Evolutionary conservation across 2,329 filamentous ascomycete genomes (phyloP).

Genomic region (Sporothrix variecibatus): DNA sequence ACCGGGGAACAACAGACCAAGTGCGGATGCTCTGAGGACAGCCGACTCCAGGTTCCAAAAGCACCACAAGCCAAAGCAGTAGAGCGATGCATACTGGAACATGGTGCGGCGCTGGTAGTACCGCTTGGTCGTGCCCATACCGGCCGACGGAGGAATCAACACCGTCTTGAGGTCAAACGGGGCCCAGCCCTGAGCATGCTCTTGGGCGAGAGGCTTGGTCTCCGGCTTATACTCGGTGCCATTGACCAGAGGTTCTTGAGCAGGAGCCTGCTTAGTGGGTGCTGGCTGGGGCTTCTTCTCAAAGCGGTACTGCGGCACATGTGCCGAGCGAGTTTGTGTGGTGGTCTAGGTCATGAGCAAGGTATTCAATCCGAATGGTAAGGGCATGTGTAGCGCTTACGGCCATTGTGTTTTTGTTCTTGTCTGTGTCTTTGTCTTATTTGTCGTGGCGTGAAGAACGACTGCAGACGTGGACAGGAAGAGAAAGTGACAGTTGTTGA

Average conservation of each 20-base stretch:
- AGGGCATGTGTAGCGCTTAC: neutral
- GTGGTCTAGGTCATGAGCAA: neutral
- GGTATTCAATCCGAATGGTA: neutral
- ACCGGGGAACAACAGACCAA: neutral
- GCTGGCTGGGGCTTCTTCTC: neutral
- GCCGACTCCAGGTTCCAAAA: neutral
- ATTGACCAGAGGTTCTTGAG: neutral
- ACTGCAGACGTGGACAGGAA: neutral
- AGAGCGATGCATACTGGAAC: neutral
- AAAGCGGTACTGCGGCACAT: neutral
- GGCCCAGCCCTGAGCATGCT: neutral
- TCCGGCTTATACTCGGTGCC: neutral
- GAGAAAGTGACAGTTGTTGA: neutral
- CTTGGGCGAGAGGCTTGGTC: neutral
- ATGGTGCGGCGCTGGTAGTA: constrained; percentile 2
- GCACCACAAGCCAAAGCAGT: neutral
- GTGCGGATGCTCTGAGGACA: neutral
- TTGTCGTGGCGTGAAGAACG: neutral
- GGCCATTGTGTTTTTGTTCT: neutral
- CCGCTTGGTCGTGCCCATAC: neutral
- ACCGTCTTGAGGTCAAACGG: neutral
- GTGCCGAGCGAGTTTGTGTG: neutral
- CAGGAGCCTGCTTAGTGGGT: neutral
- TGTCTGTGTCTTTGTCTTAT: neutral
- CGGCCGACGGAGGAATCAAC: neutral